Base-by-base conservation (phyloP, 208 protist species). In the Wallacemonas sp. region DNA sequence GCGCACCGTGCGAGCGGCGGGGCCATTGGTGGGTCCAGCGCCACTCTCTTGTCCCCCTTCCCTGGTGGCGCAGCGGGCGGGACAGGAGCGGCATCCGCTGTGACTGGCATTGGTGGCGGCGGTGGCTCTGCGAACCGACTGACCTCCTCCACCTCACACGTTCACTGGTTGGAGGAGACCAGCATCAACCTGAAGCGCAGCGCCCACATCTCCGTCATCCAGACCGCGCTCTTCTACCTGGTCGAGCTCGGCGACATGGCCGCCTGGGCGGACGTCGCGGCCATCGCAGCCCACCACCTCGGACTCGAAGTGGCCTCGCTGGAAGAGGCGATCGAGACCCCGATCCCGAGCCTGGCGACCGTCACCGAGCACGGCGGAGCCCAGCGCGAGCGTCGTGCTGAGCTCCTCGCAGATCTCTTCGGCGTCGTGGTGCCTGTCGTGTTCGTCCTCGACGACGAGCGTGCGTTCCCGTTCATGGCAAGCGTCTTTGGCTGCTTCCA, bases 381-480 rank as follows among this genome's bases (percentile, higher is more conserved):
- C n/a, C 61, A 26, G 47, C 41, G 43, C 48, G 44, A 72, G 48
- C 57, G 64, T n/a, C 23, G 61, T 12, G 61, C 23, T 4, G 32
- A 62, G 30, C 55, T 85, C 26, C 14, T 54, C 43, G 11, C 43
- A 3, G 43, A 54, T 27, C 17, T 54, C 9, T 39, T 21, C 14
- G 24, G 32, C 12, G 36, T 43, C 41, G 1, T 75, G 44, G 70
- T 92, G 8, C 44, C 77, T 19, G 74, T 83, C 26, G 62, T 92
- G 34, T 85, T 87, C 57, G 44, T 70, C 5, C 61, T 81, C 17
- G 75, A 88, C 24, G 30, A 75, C 19, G 68, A 78, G 46, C 34
- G 27, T 4, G 72, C 73, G 14, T 83, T 88, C 48, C 62, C 68
- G 0, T 78, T 88, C 62, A 80, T 87, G 70, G 49, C 63, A 1